Percentiles rank a stretch among this genome's conserved stretches.
Conservation (phyloP, 2,329 filamentous ascomycete genomes). For the Sphaerostilbella broomeana region DNA sequence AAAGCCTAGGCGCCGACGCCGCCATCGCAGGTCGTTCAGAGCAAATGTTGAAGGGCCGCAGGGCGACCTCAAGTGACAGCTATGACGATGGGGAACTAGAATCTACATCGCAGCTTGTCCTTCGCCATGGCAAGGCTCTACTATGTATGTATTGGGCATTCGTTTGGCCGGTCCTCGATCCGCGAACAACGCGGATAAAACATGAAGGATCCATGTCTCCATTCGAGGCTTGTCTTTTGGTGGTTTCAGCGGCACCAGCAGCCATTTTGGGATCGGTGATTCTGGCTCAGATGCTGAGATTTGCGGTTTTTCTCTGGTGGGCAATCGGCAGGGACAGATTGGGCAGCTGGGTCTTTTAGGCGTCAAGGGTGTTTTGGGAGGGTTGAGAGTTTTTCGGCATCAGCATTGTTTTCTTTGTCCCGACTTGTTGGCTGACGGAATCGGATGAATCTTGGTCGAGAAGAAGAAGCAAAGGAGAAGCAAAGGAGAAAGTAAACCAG, state of each 20-base stretch:
- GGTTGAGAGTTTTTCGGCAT: too few species aligned
- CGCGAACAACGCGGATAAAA: slow-evolving; percentile 26
- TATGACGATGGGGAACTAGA: slow-evolving; percentile 14
- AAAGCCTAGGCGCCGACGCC: slow-evolving; percentile 20
- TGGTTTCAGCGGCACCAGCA: slow-evolving; percentile 24
- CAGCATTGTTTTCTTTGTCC: too few species aligned
- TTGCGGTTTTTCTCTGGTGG: slow-evolving; percentile 16
- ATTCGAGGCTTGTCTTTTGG: slow-evolving; percentile 19
- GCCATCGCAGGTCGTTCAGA: slow-evolving; percentile 25
- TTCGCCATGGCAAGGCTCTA: slow-evolving; percentile 12
- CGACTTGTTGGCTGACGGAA: too few species aligned
- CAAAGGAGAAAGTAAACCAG: too few species aligned
- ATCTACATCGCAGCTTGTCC: slow-evolving; percentile 1
- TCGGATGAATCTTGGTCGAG: too few species aligned
- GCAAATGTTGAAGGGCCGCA: too few species aligned
- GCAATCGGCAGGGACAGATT: background rate
- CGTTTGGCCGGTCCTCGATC: slow-evolving; percentile 34
- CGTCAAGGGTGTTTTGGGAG: background rate
- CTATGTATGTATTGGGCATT: slow-evolving; percentile 29
- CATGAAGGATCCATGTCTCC: slow-evolving; percentile 19
- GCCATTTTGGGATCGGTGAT: slow-evolving; percentile 19
- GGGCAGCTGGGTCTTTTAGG: background rate
- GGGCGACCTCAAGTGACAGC: background rate
- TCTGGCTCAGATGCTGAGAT: slow-evolving; percentile 23
- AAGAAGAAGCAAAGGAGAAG: too few species aligned